Base-by-base conservation (phyloP, 331 rosid genomes). In the Prunus yedoensis region DNA sequence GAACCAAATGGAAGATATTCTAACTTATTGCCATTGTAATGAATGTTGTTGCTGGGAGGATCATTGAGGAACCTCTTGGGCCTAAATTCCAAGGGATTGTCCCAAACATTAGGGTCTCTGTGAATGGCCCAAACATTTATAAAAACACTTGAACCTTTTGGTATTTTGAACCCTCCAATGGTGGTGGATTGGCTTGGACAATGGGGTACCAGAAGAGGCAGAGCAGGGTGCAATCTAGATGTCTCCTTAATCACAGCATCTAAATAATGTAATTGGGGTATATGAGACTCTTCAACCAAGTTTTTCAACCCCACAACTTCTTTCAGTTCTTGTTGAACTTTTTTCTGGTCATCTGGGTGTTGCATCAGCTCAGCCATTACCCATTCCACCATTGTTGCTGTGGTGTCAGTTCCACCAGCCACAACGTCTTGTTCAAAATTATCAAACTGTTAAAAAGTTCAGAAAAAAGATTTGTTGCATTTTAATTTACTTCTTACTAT, bases 41-140 rank as follows among this genome's bases (percentile, higher is more conserved):
- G 64, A 69, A 70, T 65, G 0, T 43, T 54, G 35, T 53, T 76
- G 10, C 14, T 43, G 14, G 80, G 74, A 8, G 27, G 30, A 20
- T 67, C 70, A 38, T 61, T 66, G 10, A 80, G 46, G 25, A 85
- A 83, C 61, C 86, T 85, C 65, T 30, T 58, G 0, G 81, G 87
- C 28, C 3, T 58, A 45, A 81, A 87, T n/a, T 84, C 70, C 41
- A 60, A 62, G 0, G 90, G 81, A 16, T 74, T 45, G 6, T 81
- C 80, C 87, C 85, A 84, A 38, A 54, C 5, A 1, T 13, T 50
- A 21, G 84, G 71, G 59, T 84, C 87, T 64, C 82, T 79, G 0
- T 87, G 88, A 9, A 82, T 73, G 13, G 81, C 68, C 89, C 85
- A 79, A 20, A 68, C 49, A 32, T 85, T 74, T 0, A 80, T 3